Base-by-base conservation (phyloP, 2,329 filamentous ascomycete species). In the Colletotrichum brevisporum region DNA sequence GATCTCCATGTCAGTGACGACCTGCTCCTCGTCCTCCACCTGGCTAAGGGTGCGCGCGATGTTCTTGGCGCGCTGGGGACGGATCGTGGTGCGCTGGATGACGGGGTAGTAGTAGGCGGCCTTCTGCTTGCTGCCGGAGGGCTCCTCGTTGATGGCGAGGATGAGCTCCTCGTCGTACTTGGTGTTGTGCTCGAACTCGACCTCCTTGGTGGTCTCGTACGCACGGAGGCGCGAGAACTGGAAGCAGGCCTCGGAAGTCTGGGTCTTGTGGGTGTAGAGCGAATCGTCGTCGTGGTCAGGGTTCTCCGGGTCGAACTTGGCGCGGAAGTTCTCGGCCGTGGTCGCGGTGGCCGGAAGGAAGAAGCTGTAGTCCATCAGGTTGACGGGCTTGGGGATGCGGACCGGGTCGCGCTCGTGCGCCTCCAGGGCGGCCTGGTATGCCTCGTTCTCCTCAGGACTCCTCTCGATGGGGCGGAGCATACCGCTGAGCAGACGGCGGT, bases 101-200 rank as follows among this genome's bases (percentile, higher is more conserved):
- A 92, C 84, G 4, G 90, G 90, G 74, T 92, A 92, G 79, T 91
- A 92, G 78, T 90, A 91, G 13, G 86, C 88, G 6, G 85, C 90
- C 76, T 88, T 88, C 71, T 88, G 84, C 57, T 80, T 76, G 71
- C 85, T 83, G 45, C 71, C 58, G 36, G 67, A 66, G 54, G 70
- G 77, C 71, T 87, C 86, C 71, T 89, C 85, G 73, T 88, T 85
- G 74, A 86, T 85, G 3, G 88, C 84, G 31, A 92, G 79, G 65
- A 91, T 84, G 41, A 92, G 82, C 78, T 92, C 89, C 71, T 91
- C 85, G 71, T 87, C 83, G 76, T 91, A 92, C 79, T 91, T 91
- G 62, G 84, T 86, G 47, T 83, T 77, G 75, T 88, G 85, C 71
- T 87, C 84, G 53, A 87, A 81, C 77, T 89, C 86, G 45, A 83